Evolutionary conservation across 1,139 yeast genomes (phyloP), one percentile per base, ranked within the genome.

Genomic region (Zygotorulaspora mrakii): DNA sequence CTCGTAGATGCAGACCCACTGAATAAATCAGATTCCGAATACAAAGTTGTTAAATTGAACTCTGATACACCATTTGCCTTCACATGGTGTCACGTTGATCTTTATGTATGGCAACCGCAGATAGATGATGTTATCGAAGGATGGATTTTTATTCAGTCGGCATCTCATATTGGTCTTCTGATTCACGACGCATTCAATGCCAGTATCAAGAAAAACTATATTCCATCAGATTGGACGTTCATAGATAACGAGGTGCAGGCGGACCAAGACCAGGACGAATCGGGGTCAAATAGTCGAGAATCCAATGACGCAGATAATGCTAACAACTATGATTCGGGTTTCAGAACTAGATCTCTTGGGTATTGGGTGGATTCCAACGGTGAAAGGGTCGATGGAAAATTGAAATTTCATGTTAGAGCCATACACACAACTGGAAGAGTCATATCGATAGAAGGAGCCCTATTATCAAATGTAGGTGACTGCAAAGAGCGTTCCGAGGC

Each of bases 111-210:
- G 97, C 77, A 76, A 55, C 98, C 98, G 3, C 77, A 77, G 53
- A 71, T 79, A 10, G 96, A 95, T 4, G 97, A 91, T 57, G 67
- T 71, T 1, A 65, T 89, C 22, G 95, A 89, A 60, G 98, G 98
- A 5, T 75, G 79, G 68, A 75, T 85, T 43, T 87, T 87, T 67
- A 79, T 91, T 76, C 96, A 89, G 68, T 82, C 96, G 1, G 96
- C 95, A 11, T 83, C 95, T 6, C 98, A 91, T 60, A 82, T 94
- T 56, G 97, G 97, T 46, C 70, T 91, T 49, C 73, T 91, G 52
- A 73, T 91, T 39, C 91, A 86, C 61, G 97, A 91, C 64, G 86
- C 95, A 1, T 91, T 91, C 69, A 94, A 91, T 66, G 97, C 96
- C 23, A 80, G 94, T 39, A 87, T 91, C 50, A 86, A 85, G 63